Base-by-base conservation (phyloP, 192 early-diverging fungal genomes). In the Backusella macrospora region DNA sequence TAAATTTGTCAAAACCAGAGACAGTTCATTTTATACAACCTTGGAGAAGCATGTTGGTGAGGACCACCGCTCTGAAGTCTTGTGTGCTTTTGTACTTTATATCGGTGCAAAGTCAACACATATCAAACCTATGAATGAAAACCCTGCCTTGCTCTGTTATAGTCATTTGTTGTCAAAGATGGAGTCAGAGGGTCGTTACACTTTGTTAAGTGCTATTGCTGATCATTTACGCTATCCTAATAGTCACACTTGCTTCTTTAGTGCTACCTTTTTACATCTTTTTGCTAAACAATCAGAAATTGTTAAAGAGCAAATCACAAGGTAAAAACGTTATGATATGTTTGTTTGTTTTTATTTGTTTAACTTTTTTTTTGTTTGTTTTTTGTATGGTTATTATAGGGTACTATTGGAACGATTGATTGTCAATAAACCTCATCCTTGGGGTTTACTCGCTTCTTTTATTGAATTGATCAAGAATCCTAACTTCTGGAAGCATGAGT, bases 201-300 rank as follows among this genome's bases (percentile, higher is more conserved):
- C 93, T 44, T 83, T 98, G 52, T 79, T 98, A 68, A 94, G 88
- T 66, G 94, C 93, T 6, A 94, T 99, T 74, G 95, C 96, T 46
- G 97, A 98, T 85, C 97, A 98, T 80, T 86, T 99, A 77, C 90
- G 98, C 72, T 98, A 94, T 83, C 96, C 98, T 37, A 98, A 96
- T 82, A 90, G 91, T 38, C 98, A 99, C 76, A 99, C 98, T 12
- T 91, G 93, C 75, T 95, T 95, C 77, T 98, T 96, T 83, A 96
- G 93, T 81, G 86, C 89, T 65, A 87, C 95, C 34, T 80, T 99
- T 47, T 81, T 99, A 40, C 88, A 89, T 73, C 83, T 99, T 67
- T 99, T 98, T 79, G 91, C 85, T 7, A 88, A 92, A 66, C 82
- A 87, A 3, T 81, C 52, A 12, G 82, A 92, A 76, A 92, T 80